These are phyloP conservation scores for Atkinsonella texensis DNA, from an alignment of 2,329 filamentous ascomycete genomes.

Conservation along the genomic window DNA sequence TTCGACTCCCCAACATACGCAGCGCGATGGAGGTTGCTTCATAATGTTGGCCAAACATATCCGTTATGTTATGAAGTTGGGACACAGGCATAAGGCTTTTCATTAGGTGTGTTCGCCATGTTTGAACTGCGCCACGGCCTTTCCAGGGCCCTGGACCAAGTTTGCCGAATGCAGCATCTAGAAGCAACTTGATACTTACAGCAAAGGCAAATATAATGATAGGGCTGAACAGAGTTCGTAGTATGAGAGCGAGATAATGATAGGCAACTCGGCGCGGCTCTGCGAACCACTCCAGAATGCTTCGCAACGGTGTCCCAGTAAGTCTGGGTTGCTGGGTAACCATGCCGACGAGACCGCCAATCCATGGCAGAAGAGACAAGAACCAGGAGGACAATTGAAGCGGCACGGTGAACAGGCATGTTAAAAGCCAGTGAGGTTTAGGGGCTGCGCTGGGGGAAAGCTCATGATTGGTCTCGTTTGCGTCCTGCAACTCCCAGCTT, in stretches of 20 bases:
- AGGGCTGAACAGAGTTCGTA: slow-evolving; percentile 28
- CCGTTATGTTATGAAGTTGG: slow-evolving; percentile 34
- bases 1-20: slow-evolving; percentile 37
- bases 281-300: slow-evolving; percentile 37
- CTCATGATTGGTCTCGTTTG: slow-evolving; percentile 34
- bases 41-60: slow-evolving; percentile 42
- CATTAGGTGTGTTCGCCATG: slow-evolving; percentile 32
- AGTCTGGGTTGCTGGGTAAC: slow-evolving; percentile 25
- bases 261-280: slow-evolving; percentile 31
- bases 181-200: slow-evolving; percentile 25
- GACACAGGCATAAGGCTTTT: slow-evolving; percentile 30
- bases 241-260: slow-evolving; percentile 35
- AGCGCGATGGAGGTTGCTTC: slow-evolving; percentile 39
- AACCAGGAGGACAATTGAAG: slow-evolving; percentile 27
- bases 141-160: slow-evolving; percentile 20
- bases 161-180: slow-evolving; percentile 29
- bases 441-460: slow-evolving; percentile 25
- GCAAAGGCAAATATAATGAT: slow-evolving; percentile 32
- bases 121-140: slow-evolving; percentile 23
- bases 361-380: slow-evolving; percentile 33
- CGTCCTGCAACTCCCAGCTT: slow-evolving; percentile 40
- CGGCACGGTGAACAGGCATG: slow-evolving; percentile 29
- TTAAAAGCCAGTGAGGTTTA: slow-evolving; percentile 32
- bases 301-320: slow-evolving; percentile 23
- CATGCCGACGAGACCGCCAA: slow-evolving; percentile 31